Evolutionary conservation across 371 early-diverging fungal species (phyloP).

Genomic region (Blakeslea trispora): DNA sequence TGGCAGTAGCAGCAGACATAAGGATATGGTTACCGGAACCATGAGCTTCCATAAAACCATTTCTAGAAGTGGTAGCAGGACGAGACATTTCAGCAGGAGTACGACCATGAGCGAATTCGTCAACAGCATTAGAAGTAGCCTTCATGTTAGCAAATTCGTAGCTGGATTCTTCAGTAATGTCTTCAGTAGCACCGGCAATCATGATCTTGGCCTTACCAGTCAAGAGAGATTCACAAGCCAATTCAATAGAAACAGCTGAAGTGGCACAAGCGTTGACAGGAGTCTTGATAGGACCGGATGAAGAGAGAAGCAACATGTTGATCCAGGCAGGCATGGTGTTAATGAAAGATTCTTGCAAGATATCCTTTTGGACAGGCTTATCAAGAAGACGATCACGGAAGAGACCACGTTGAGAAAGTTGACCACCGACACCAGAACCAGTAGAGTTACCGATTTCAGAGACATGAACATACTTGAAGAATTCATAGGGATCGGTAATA

Average conservation of each 20-base stretch:
- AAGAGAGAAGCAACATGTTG: conserved; percentile 92
- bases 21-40: conserved; percentile 92
- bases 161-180: conserved; percentile 91
- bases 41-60: conserved; percentile 95
- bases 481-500: conserved; percentile 97
- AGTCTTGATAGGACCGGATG: conserved; percentile 96
- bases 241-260: conserved; percentile 89
- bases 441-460: conserved; percentile 91
- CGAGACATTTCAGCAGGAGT: conserved; percentile 91
- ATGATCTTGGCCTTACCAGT: conserved; percentile 94
- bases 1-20: conserved; percentile 88
- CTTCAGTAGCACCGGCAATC: conserved; percentile 94
- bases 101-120: conserved; percentile 88
- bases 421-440: conserved; percentile 91
- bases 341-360: conserved; percentile 95
- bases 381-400: conserved; percentile 82
- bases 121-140: conserved; percentile 87
- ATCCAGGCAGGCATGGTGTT: conserved; percentile 98
- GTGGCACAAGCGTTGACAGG: conserved; percentile 96
- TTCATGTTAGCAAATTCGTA: conserved; percentile 98
- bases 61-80: conserved; percentile 88
- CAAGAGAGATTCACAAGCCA: conserved; percentile 90
- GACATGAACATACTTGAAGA: conserved; percentile 95
- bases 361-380: conserved; percentile 90
- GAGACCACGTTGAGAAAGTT: conserved; percentile 75